A percentile compares a stretch with the other conserved stretches of the same genome.
These are phyloP conservation scores for Mytilinidion resinicola DNA, from an alignment of 495 filamentous ascomycete species.

Conservation along the genomic window DNA sequence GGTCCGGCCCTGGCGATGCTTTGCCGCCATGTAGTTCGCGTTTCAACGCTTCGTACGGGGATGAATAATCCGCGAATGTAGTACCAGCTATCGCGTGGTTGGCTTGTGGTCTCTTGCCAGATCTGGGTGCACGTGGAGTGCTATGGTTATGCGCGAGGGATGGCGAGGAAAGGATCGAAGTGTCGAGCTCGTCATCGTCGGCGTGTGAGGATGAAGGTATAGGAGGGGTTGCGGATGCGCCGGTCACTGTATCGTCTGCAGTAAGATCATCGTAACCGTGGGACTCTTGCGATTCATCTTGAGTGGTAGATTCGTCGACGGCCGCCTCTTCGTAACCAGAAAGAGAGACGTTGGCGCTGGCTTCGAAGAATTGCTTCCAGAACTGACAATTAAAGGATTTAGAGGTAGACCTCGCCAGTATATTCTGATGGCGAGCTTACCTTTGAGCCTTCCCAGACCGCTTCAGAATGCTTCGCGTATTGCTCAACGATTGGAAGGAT, in stretches of 20 bases:
- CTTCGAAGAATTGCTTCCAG: constrained; percentile 99
- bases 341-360: constrained; percentile 93
- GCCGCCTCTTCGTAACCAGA: constrained; percentile 85
- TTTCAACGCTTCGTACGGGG: constrained; percentile 60
- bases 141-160: constrained; percentile 40
- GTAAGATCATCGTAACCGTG: constrained; percentile 38
- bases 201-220: constrained; percentile 26
- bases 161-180: constrained; percentile 50
- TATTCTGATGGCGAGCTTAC: constrained; percentile 37
- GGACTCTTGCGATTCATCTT: constrained; percentile 42
- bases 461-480: constrained; percentile 86
- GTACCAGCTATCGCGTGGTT: constrained; percentile 34
- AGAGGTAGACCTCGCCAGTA: not conserved
- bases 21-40: constrained; percentile 47
- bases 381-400: constrained; percentile 47
- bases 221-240: constrained; percentile 24
- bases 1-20: constrained; percentile 16
- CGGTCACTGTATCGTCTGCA: constrained; percentile 30
- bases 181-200: constrained; percentile 40
- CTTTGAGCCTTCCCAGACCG: constrained; percentile 96
- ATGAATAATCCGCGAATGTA: constrained; percentile 56
- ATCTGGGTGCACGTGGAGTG: constrained; percentile 32
- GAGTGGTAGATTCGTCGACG: constrained; percentile 43
- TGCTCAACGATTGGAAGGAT: constrained; percentile 94
- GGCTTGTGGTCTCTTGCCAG: constrained; percentile 25